These are phyloP conservation scores for Heterococcus sp. DNA, from an alignment of 108 stramenopile genomes.

Conservation along the genomic window DNA sequence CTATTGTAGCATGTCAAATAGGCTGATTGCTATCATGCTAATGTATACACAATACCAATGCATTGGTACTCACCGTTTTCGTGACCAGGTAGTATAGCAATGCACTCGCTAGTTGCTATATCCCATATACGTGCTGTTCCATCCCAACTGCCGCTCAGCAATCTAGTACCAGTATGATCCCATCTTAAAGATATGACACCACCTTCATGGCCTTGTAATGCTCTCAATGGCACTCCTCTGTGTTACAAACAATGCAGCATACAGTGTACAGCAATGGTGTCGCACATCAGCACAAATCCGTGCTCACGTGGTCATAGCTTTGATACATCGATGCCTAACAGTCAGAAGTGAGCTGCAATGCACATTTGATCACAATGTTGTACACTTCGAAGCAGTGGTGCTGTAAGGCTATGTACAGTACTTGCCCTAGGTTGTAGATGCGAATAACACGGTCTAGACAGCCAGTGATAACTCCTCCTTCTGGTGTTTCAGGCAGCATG, in stretches of 20 bases:
- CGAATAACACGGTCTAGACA: slow-evolving; percentile 25
- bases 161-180: slow-evolving; percentile 11
- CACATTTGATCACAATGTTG: no score
- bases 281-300: no score
- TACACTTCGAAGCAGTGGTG: no score
- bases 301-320: no score
- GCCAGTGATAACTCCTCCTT: slow-evolving; percentile 36
- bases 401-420: no score
- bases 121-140: slow-evolving; percentile 42
- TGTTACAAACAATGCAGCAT: no score
- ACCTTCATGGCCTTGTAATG: slow-evolving; percentile 17
- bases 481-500: slow-evolving; percentile 18
- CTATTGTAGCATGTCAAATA: no score
- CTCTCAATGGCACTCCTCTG: neutral
- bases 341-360: no score
- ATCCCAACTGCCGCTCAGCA: slow-evolving; percentile 43
- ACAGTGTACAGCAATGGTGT: no score
- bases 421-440: neutral
- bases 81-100: slow-evolving; percentile 15
- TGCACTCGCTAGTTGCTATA: slow-evolving; percentile 9
- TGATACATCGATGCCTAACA: no score
- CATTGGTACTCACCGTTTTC: slow-evolving; percentile 7
- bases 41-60: neutral
- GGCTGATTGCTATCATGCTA: no score
- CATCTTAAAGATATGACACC: slow-evolving; percentile 43